These are phyloP conservation scores for Termitomyces sp. DNA, from an alignment of 768 basidiomycete genomes.

Conservation along the genomic window DNA sequence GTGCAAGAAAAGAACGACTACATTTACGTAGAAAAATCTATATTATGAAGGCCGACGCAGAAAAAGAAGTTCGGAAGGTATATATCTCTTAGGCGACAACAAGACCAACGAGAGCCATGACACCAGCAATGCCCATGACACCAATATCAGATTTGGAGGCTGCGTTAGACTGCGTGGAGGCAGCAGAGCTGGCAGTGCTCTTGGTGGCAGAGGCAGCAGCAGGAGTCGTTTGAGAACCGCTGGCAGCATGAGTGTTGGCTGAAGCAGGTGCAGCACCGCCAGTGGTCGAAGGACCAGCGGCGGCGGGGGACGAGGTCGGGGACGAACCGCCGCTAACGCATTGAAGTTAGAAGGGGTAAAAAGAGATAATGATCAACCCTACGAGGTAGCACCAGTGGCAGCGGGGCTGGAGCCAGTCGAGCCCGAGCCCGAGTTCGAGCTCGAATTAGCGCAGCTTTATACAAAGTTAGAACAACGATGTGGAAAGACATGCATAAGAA, in stretches of 20 bases:
- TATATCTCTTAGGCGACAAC: conserved; percentile 30
- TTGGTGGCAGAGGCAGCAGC: conserved; percentile 11
- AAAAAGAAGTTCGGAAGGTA: background rate
- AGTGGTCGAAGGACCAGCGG: background rate
- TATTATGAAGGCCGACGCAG: background rate
- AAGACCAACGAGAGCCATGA: conserved; percentile 48
- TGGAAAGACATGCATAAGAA: background rate
- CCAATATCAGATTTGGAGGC: conserved; percentile 23
- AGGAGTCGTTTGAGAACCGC: conserved; percentile 8
- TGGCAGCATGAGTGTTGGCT: conserved; percentile 15
- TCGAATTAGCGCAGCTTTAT: conserved; percentile 15
- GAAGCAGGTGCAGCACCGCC: background rate
- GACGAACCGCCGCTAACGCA: background rate
- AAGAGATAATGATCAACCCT: background rate
- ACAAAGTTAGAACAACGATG: background rate
- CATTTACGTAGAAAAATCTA: background rate
- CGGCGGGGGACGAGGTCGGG: background rate
- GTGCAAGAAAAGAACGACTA: background rate
- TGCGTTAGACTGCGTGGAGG: conserved; percentile 17
- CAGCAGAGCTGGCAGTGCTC: conserved; percentile 8
- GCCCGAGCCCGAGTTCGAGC: background rate
- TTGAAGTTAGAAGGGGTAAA: background rate
- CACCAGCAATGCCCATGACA: conserved; percentile 37
- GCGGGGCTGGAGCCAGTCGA: conserved; percentile 3
- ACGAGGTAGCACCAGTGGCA: conserved; percentile 13